Evolutionary conservation across 2,329 filamentous ascomycete genomes (phyloP), one percentile per base, ranked within the genome.

Genomic region (Diaporthe sp.): DNA sequence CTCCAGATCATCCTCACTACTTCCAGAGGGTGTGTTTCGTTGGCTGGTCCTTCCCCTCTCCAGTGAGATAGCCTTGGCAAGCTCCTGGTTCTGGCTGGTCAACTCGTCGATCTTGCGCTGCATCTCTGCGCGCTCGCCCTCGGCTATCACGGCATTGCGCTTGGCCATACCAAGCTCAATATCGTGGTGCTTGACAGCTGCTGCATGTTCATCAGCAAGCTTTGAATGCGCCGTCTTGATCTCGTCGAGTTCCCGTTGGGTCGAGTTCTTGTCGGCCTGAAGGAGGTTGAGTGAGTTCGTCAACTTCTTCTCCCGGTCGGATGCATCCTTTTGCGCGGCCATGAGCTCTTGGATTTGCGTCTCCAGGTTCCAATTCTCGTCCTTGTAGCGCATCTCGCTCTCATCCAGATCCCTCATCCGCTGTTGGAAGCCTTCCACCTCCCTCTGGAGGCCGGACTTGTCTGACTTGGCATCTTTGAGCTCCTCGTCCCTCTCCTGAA

Each of bases 331-430:
- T 77, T 94, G 90, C 22, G 91, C 88, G 10, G 93, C 90, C 71
- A 94, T 89, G 57, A 96, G 88, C 77, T 98, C 96, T 80, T 98
- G 97, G 31, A 97, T 90, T 80, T 95, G 94, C 0, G 96, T 98
- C 84, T 99, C 97, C 51, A 99, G 89, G 77, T 94, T 96, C 97
- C 97, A 99, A 83, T 98, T 99, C 84, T 98, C 97, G 81, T 99
- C 97, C 85, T 98, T 98, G 86, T 98, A 98, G 71, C 95, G 93
- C 81, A 97, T 94, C 83, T 99, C 97, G 82, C 94, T 98, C 84
- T 99, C 97, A 79, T 98, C 96, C 55, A 98, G 88, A 9, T 91
- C 90, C 81, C 94, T 94, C 78, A 98, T 87, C 46, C 95, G 92
- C 82, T 97, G 94, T 72, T 93, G 90, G 78, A 97, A 91, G 4